phyloP scores from a whole-genome alignment of 108 stramenopile species.

The Nannochloropsis granulata region DNA sequence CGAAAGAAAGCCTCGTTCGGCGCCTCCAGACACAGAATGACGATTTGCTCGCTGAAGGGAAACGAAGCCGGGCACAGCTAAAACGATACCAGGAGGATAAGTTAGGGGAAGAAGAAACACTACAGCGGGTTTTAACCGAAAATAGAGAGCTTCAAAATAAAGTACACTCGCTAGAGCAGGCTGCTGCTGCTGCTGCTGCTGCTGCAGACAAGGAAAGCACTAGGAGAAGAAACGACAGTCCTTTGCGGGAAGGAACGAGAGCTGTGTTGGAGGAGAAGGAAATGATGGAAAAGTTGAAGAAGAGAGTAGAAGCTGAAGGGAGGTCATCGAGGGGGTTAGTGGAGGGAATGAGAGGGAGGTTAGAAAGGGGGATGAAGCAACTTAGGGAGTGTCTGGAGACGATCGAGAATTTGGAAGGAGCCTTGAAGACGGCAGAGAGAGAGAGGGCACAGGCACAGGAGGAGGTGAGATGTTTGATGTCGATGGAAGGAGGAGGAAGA shows the following conservation, averaged over 20 bases:
- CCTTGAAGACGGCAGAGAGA: not conserved
- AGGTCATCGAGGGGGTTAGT: not conserved
- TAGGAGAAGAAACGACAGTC: too few species aligned
- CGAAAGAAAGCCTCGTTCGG: not conserved
- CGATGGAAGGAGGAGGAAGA: not conserved
- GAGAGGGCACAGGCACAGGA: not conserved
- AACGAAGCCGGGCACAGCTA: not conserved
- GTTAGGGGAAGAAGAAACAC: not conserved
- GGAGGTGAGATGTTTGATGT: not conserved
- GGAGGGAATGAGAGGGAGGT: not conserved
- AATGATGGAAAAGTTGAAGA: not conserved
- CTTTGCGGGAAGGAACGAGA: too few species aligned
- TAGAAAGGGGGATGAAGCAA: not conserved
- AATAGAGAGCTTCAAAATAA: too few species aligned
- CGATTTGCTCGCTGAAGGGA: not conserved
- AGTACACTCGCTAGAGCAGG: too few species aligned
- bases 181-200: too few species aligned
- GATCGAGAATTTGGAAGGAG: not conserved
- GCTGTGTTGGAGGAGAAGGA: too few species aligned
- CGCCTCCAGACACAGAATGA: not conserved
- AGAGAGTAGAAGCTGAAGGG: not conserved
- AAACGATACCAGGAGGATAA: not conserved
- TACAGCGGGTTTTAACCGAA: not conserved
- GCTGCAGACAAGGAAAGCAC: too few species aligned
- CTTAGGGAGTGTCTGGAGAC: not conserved